Evolutionary conservation across 768 basidiomycete species (phyloP), one percentile per base, ranked within the genome.

Genomic region (Hygrophorus pudorinus): DNA sequence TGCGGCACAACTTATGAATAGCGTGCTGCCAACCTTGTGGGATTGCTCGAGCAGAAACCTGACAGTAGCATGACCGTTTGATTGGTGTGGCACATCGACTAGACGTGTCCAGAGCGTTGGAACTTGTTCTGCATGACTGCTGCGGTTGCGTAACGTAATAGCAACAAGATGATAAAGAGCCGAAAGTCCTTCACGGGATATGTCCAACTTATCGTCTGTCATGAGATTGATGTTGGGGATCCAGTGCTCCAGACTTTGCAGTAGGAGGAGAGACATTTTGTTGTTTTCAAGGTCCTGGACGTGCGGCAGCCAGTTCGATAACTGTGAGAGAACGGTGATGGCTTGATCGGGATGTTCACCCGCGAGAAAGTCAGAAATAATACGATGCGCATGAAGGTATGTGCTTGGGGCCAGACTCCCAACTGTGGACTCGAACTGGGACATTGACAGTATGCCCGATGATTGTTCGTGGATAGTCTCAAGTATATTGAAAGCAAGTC

Each of bases 41-140:
- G 88, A 85, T 54, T 94, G 89, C 51, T 91, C 88, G 29, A 94
- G 67, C 2, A 97, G 67, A 61, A 90, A 97, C 24, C 82, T 75
- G 39, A 86, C 70, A 12, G 89, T 70, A 2, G 87, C 85, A 43
- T 81, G 83, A 1, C 85, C 85, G 48, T 91, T 90, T 17, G 74
- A 69, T 44, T 79, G 72, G 51, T 79, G 70, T 18, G 82, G 79
- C 2, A 75, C 65, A 18, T 85, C 84, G 4, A 89, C 84, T 11
- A 94, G 65, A 44, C 79, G 78, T 5, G 73, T 70, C 85, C 92
- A 93, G 24, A 94, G 73, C 0, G 76, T 72, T 7, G 80, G 68
- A 35, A 96, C 72, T 55, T 91, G 89, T 50, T 89, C 85, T 1
- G 88, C 72, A 52, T 91, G 80, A 18, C 65, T 75, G 48, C 81